These are phyloP conservation scores for Pseudocercospora fuligena DNA, from an alignment of 2,329 filamentous ascomycete genomes.

Conservation along the genomic window DNA sequence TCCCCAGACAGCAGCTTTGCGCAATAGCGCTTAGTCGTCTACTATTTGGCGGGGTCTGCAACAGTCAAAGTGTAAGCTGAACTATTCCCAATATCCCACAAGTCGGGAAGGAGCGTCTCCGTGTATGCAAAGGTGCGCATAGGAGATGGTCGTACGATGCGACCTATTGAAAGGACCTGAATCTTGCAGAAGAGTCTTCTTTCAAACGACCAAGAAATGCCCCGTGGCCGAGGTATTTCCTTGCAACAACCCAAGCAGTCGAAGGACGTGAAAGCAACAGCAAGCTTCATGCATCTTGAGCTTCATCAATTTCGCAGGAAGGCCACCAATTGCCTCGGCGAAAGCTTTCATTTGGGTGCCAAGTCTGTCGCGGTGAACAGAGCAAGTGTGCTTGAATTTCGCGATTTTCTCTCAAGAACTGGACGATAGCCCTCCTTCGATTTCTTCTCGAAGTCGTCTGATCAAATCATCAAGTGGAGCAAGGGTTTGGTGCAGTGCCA, in stretches of 20 bases:
- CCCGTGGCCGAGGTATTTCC: too few species aligned
- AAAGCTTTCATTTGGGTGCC: too few species aligned
- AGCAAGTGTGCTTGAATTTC: too few species aligned
- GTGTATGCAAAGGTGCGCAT: background rate
- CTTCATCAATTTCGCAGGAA: too few species aligned
- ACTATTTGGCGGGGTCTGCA: slow-evolving; percentile 3
- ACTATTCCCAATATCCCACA: background rate
- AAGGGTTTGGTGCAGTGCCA: background rate
- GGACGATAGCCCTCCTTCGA: background rate
- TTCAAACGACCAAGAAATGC: too few species aligned
- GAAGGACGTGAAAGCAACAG: too few species aligned
- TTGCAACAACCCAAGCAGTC: too few species aligned
- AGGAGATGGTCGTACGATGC: background rate
- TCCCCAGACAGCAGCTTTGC: background rate
- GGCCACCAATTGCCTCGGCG: too few species aligned
- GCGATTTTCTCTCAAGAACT: too few species aligned
- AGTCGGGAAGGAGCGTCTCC: background rate
- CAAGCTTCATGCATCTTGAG: too few species aligned
- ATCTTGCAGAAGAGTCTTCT: too few species aligned
- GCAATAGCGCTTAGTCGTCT: background rate
- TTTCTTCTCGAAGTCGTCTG: background rate
- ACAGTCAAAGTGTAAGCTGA: background rate
- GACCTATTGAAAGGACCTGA: background rate
- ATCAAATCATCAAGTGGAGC: background rate
- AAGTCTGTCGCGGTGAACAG: too few species aligned